Evolutionary conservation across 1,284 basidiomycete species (phyloP).

Genomic region (Ganoderma multipileum): DNA sequence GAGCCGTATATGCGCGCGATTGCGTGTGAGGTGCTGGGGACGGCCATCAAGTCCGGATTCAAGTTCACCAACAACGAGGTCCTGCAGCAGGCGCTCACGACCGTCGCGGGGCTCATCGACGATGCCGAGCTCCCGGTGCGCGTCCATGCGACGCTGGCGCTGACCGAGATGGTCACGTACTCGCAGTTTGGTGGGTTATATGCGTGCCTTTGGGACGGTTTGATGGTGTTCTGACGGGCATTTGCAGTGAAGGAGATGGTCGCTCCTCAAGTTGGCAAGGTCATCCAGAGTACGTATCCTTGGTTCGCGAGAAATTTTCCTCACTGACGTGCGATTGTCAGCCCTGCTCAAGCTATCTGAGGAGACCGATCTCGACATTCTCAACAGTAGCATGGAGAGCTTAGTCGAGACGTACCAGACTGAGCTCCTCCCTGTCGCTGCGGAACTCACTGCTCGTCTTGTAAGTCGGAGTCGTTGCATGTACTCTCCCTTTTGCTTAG

Average conservation of each 20-base stretch:
- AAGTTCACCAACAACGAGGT: constrained; percentile 73
- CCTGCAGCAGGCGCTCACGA: constrained; percentile 67
- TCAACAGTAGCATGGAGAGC: constrained; percentile 84
- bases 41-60: constrained; percentile 71
- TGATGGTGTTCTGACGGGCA: background rate
- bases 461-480: constrained; percentile 51
- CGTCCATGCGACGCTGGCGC: constrained; percentile 82
- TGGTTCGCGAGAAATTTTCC: background rate
- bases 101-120: constrained; percentile 66
- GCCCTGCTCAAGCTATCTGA: constrained; percentile 88
- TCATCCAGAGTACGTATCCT: constrained; percentile 77
- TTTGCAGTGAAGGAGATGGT: constrained; percentile 72
- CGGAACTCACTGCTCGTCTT: constrained; percentile 80
- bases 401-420: constrained; percentile 89
- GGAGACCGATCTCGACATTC: constrained; percentile 88
- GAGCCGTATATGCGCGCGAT: constrained; percentile 80
- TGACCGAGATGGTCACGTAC: constrained; percentile 79
- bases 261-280: constrained; percentile 82
- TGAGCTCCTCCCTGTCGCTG: constrained; percentile 87
- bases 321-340: constrained; percentile 3
- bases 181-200: constrained; percentile 63
- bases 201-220: constrained; percentile 1
- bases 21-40: constrained; percentile 81
- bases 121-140: constrained; percentile 85
- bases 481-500: background rate